Base-by-base conservation (phyloP, 1,284 basidiomycete species). In the Malassezia dermatis region DNA sequence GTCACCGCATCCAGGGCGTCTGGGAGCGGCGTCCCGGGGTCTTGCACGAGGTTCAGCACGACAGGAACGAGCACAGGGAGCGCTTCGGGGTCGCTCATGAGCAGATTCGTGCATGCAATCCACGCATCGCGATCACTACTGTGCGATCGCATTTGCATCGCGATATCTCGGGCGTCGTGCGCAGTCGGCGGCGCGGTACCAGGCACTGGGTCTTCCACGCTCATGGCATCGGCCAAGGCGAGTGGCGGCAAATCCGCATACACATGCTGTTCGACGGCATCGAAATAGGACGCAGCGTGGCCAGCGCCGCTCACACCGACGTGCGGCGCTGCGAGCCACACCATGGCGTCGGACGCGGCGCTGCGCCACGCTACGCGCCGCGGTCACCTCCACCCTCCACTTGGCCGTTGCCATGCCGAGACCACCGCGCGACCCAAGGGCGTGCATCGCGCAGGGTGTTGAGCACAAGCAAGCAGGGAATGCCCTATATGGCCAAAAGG, bases 401-500 rank as follows among this genome's bases (percentile, higher is more conserved):
- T 21, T 37, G 34, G 19, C 26, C 34, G 19, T 19, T 34, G 32
- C 32, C 23, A 31, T 28, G 43, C 31, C 15, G 34, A 11, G 17
- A 39, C 12, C 37, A 15, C n/a, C 17, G 10, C 17, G 37, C 46
- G 45, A 47, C 21, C 23, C n/a, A 8, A 23, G 8, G n/a, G 21
- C 12, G 17, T 41, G 48, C 24, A 30, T 52, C 3, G 39, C 13
- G 31, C 44, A 26, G 28, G 53, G 37, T 13, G 4, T 55, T 4
- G 19, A 37, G 13, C 42, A 53, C 41, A 58, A 58, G 28, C 28
- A 48, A 17, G 23, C 32, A 8, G 56, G 56, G 2, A 58, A 54
- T 21, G 51, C 35, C 2, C 27, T 41, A 11, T 58, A 54, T 35
- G 3, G 15, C 1, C 8, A 23, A n/a, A 12, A 30, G n/a, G 41